These are phyloP conservation scores for Aphanomyces astaci DNA, from an alignment of 352 stramenopile species.

Conservation along the genomic window DNA sequence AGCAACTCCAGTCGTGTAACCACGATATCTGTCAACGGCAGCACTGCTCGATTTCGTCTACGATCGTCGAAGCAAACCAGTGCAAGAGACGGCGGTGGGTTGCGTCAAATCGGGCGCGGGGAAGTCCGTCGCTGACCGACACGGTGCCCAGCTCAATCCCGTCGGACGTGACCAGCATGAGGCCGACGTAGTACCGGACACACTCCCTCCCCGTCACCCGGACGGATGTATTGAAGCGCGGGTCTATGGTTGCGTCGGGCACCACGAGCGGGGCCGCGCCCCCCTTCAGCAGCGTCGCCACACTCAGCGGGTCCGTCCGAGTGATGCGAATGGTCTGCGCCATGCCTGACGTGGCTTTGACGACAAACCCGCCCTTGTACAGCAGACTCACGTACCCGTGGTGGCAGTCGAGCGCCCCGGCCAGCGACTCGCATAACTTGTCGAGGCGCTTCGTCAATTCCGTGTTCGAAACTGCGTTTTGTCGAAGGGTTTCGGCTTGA, in stretches of 20 bases:
- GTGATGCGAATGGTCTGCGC: neutral
- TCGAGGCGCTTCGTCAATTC: neutral
- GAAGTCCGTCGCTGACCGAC: neutral
- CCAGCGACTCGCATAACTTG: slow-evolving; percentile 4
- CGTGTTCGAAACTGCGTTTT: slow-evolving; percentile 12
- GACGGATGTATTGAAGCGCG: neutral
- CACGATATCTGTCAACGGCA: too few species aligned
- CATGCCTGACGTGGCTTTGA: slow-evolving; percentile 8
- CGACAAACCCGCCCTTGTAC: slow-evolving; percentile 1
- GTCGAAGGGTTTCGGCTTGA: slow-evolving; percentile 9
- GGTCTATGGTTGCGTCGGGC: neutral
- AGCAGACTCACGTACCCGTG: slow-evolving; percentile 7
- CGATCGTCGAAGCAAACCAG: slow-evolving; percentile 8
- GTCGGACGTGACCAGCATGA: slow-evolving; percentile 4
- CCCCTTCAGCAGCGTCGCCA: neutral
- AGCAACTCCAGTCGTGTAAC: too few species aligned
- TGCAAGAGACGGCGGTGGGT: neutral
- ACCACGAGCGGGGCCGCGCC: neutral
- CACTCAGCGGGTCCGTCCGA: neutral
- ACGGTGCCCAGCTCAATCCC: slow-evolving; percentile 19
- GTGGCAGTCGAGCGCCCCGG: neutral
- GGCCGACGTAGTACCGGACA: slow-evolving; percentile 7
- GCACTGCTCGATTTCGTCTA: slow-evolving; percentile 10
- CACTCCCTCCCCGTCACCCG: slow-evolving; percentile 4
- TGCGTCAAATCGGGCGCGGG: neutral